Base-by-base conservation (phyloP, 108 stramenopile genomes). In the Cyclotella kingstonii region DNA sequence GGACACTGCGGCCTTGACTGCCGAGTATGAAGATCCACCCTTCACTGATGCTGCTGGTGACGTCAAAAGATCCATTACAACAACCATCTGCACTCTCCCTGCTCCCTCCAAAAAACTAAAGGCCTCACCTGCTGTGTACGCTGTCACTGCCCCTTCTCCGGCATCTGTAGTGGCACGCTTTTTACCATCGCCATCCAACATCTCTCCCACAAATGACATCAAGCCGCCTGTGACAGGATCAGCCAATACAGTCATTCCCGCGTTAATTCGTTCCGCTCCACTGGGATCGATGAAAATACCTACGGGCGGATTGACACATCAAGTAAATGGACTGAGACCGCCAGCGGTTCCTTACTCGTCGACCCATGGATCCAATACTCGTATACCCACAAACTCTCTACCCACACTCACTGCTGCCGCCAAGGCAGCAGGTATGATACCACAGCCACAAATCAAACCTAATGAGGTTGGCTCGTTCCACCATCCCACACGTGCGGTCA, bases 51-150 rank as follows among this genome's bases (percentile, higher is more conserved):
- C 8, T 1, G 26, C 9, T 27, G 26, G 29, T 7, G 28, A 27
- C 3, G 25, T 27, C 11, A 50, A 50, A 15, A 27, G 49, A 2
- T 30, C 25, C 19, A 11, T 50, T 29, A 29, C 49, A 11, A 50
- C 12, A 14, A 29, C 28, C 1, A 15, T 14, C 6, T 27, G 49
- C 19, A 18, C 19, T 14, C 1, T 29, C 5, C 29, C 14, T 7
- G 29, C 49, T 21, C 44, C 77, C 21, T 34, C 73, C 7, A 57
- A 74, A 40, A 79, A 78, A 28, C 14, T 62, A 12, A 54, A 64
- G 44, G 39, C 64, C 11, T 30, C 54, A 7, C 34, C 49, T 11
- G 35, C 45, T 10, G 19, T 1, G n/a, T 40, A 40, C 39, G 39
- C 43, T 17, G 58, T 64, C n/a, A 25, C 22, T 29, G 48, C 73